phyloP scores from a whole-genome alignment of 192 early-diverging fungal species.

The Coemansia sp. region DNA sequence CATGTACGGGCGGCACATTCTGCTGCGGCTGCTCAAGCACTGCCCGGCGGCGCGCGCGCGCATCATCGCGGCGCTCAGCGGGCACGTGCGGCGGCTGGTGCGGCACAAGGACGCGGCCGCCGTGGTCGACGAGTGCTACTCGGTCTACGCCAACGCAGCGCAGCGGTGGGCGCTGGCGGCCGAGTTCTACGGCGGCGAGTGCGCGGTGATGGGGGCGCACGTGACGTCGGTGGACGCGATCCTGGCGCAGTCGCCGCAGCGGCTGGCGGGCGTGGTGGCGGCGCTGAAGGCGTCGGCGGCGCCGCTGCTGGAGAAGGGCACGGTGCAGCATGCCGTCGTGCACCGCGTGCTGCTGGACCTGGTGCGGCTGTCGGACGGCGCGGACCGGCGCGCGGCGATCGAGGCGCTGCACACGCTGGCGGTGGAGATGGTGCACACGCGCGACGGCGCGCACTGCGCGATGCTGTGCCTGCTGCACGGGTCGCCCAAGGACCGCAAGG shows the following conservation, averaged over 20 bases:
- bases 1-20: conserved; percentile 89
- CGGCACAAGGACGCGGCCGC: conserved; percentile 87
- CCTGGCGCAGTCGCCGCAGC: conserved; percentile 54
- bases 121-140: conserved; percentile 86
- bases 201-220: conserved; percentile 75
- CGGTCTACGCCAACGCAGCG: conserved; percentile 74
- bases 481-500: conserved; percentile 89
- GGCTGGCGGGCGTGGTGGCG: conserved; percentile 62
- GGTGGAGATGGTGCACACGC: conserved; percentile 88
- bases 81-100: conserved; percentile 81
- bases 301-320: conserved; percentile 84
- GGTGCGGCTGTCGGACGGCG: conserved; percentile 65
- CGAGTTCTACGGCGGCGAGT: conserved; percentile 95
- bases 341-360: conserved; percentile 90
- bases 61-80: conserved; percentile 82
- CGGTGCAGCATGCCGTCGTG: conserved; percentile 76
- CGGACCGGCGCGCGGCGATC: conserved; percentile 69
- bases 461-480: conserved; percentile 83
- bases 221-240: conserved; percentile 52
- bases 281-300: conserved; percentile 69
- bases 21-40: conserved; percentile 84
- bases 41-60: conserved; percentile 69
- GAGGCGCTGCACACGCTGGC: conserved; percentile 82
- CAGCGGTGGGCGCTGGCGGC: conserved; percentile 78
- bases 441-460: conserved; percentile 85